These are phyloP conservation scores for Articulospora tetracladia DNA, from an alignment of 495 filamentous ascomycete species.

Conservation along the genomic window DNA sequence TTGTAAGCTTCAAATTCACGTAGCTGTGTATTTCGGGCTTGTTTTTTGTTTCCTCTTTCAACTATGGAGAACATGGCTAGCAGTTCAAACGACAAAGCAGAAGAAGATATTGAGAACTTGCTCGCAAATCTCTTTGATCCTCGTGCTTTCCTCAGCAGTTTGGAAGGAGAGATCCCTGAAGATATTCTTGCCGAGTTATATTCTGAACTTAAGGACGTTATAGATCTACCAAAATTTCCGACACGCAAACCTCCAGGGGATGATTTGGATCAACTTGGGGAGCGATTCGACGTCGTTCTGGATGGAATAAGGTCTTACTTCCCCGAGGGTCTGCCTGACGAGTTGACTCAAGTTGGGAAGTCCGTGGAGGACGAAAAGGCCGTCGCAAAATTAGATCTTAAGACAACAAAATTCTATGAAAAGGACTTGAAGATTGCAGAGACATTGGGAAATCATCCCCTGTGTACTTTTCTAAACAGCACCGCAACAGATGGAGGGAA, in stretches of 20 bases:
- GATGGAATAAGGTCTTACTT: neutral
- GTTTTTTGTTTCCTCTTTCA: too few relatives aligned
- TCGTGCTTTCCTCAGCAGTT: neutral
- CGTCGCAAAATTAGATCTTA: neutral
- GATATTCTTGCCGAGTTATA: neutral
- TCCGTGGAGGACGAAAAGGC: neutral
- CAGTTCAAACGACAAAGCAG: too few relatives aligned
- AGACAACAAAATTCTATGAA: neutral
- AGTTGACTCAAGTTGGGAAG: neutral
- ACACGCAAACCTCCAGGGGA: neutral
- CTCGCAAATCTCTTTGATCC: neutral
- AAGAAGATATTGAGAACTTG: too few relatives aligned
- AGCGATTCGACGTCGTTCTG: neutral
- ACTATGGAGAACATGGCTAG: too few relatives aligned
- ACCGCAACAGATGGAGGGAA: neutral
- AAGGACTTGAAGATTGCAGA: neutral
- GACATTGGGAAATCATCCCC: neutral
- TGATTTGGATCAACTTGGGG: neutral
- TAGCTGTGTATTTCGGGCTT: too few relatives aligned
- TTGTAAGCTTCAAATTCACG: too few relatives aligned
- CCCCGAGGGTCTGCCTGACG: neutral
- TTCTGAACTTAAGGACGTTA: neutral
- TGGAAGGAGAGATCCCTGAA: neutral
- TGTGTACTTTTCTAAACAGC: neutral
- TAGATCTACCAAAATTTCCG: neutral